Base-by-base conservation (phyloP, 2,329 filamentous ascomycete species). In the Thermoascus crustaceus region DNA sequence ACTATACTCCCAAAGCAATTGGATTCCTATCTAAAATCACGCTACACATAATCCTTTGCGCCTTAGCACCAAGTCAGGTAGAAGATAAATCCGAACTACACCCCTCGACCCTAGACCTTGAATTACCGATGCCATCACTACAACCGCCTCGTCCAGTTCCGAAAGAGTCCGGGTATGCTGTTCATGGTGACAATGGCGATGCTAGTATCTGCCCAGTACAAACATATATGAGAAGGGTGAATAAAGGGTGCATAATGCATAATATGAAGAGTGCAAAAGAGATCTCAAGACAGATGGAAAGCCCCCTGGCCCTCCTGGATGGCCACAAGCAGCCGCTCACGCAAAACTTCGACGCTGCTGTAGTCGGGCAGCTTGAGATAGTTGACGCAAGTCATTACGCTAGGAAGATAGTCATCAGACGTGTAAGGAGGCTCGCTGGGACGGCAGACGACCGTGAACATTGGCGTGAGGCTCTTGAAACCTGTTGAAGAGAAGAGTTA, bases 371-470 rank as follows among this genome's bases (percentile, higher is more conserved):
- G 74, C 66, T 98, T 98, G 52, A 98, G 77, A 59, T 98, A 98
- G 63, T 98, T 98, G 63, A 94, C 91, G 60, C 93, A 98, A 7
- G 93, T 98, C 93, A 98, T 98, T 59, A 98, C 93, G 58, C 88
- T 96, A 8, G 93, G 91, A n/a, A 98, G 74, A 54, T 96, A 98
- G 66, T 98, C 91, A 55, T 98, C 91, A 4, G 89, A 89, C 3
- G 81, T 82, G 60, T 88, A 91, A 2, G 91, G 91, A 10, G 86
- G 79, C 56, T 98, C 91, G 60, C 85, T 94, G n/a, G 89, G 89
- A 63, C 95, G 95, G 73, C 91, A 96, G 27, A 98, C 91, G 43
- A 98, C 91, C 3, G 91, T 98, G 58, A 98, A 96, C 81, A 96
- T 95, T 13, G 91, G 91, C 2, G 87, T 96, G 43, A 98, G 76